Evolutionary conservation across 805 yeast genomes (phyloP).

Genomic region (Starmerella asiatica): DNA sequence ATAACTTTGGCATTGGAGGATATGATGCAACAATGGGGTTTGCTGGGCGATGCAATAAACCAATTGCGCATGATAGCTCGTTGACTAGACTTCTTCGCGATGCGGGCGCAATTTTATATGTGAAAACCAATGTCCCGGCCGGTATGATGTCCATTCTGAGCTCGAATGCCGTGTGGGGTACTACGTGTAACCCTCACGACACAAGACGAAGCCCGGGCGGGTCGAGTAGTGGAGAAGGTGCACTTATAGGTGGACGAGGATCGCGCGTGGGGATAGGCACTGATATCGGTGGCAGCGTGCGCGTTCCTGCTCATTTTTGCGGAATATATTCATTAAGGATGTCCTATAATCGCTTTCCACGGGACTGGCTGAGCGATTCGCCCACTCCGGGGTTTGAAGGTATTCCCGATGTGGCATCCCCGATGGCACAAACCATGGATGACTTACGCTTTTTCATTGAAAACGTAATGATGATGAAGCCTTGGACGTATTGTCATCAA

Average conservation of each 20-base stretch:
- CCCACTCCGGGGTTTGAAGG: constrained; percentile 38
- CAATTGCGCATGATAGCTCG: constrained; percentile 31
- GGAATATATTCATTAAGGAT: constrained; percentile 41
- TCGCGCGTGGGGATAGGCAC: constrained; percentile 41
- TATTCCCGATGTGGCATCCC: constrained; percentile 26
- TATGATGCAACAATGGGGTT: constrained; percentile 41
- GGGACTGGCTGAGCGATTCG: constrained; percentile 28
- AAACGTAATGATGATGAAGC: constrained; percentile 24
- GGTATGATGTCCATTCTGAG: constrained; percentile 43
- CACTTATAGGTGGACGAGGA: constrained; percentile 35
- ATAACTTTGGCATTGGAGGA: constrained; percentile 39
- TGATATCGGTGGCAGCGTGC: constrained; percentile 44
- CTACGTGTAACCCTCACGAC: constrained; percentile 37
- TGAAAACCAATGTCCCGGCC: constrained; percentile 44
- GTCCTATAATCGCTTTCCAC: constrained; percentile 38
- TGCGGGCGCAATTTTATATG: constrained; percentile 42
- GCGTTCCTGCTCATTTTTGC: constrained; percentile 40
- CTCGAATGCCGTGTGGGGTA: constrained; percentile 41
- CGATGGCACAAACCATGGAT: constrained; percentile 37
- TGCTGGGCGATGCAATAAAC: constrained; percentile 32
- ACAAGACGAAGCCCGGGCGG: constrained; percentile 38
- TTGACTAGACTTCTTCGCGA: constrained; percentile 34
- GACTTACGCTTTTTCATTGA: constrained; percentile 40
- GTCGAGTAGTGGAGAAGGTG: constrained; percentile 43
- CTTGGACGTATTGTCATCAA: constrained; percentile 33